Conservation (phyloP, 176 grass and related monocot species). For the Themeda triandra region DNA sequence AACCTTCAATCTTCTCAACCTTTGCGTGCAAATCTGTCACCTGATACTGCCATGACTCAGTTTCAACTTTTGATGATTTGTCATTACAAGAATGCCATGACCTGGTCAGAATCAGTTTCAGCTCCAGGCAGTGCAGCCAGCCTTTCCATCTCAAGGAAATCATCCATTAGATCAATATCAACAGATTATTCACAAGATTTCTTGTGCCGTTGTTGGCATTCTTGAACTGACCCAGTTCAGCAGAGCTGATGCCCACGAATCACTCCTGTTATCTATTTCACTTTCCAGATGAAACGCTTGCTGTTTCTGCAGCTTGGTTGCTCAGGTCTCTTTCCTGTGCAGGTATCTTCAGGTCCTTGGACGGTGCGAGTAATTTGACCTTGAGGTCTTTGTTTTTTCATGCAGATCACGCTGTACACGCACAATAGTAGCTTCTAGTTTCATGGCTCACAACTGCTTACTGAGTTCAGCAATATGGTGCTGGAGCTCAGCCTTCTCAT, state of each 20-base stretch:
- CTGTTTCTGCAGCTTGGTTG: too few species aligned
- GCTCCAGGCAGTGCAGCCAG: slow-evolving; percentile 59
- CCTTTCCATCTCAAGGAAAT: slow-evolving; percentile 98
- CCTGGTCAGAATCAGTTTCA: slow-evolving; percentile 54
- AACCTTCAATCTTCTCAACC: slow-evolving; percentile 55
- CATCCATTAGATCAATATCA: slow-evolving; percentile 96
- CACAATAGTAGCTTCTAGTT: slow-evolving; percentile 14
- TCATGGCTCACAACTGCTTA: slow-evolving; percentile 40
- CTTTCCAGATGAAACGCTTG: too few species aligned
- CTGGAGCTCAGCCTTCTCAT: slow-evolving; percentile 49
- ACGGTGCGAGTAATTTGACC: slow-evolving; percentile 34
- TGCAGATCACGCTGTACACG: slow-evolving; percentile 36
- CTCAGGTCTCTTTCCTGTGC: slow-evolving; percentile 73
- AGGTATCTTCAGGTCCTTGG: slow-evolving; percentile 55
- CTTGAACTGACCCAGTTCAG: slow-evolving; percentile 85
- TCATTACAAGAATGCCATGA: slow-evolving; percentile 32
- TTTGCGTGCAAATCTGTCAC: slow-evolving; percentile 42
- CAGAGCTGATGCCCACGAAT: slow-evolving; percentile 79
- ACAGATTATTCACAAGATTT: slow-evolving; percentile 48
- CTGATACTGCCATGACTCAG: slow-evolving; percentile 35
- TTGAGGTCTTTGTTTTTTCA: slow-evolving; percentile 66
- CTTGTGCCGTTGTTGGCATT: slow-evolving; percentile 33
- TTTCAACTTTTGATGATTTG: slow-evolving; percentile 36
- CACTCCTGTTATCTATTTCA: too few species aligned
- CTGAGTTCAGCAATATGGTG: slow-evolving; percentile 44